Evolutionary conservation across 2,329 filamentous ascomycete species (phyloP).

Genomic region (Pseudocercospora crystallina): DNA sequence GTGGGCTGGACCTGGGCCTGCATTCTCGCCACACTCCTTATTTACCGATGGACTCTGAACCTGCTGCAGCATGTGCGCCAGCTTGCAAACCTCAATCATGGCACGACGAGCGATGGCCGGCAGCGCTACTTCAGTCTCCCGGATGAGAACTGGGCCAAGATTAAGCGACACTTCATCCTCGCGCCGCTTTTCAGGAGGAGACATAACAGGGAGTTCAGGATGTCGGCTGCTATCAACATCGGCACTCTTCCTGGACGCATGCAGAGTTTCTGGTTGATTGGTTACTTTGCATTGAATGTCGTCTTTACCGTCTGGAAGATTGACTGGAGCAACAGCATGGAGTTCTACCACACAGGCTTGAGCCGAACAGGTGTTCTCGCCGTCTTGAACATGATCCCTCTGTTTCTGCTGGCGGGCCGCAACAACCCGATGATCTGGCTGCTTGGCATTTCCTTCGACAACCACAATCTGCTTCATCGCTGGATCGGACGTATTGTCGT

Average conservation of each 20-base stretch:
- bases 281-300: slow-evolving; percentile 51
- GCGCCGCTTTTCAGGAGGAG: slow-evolving; percentile 49
- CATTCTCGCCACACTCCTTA: slow-evolving; percentile 61
- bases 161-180: slow-evolving; percentile 49
- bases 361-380: slow-evolving; percentile 70
- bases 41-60: slow-evolving; percentile 65
- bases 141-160: slow-evolving; percentile 48
- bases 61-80: slow-evolving; percentile 69
- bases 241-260: slow-evolving; percentile 51
- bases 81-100: slow-evolving; percentile 73
- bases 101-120: slow-evolving; percentile 48
- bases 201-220: slow-evolving; percentile 53
- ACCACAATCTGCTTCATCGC: slow-evolving; percentile 77
- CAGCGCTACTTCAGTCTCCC: slow-evolving; percentile 75
- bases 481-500: slow-evolving; percentile 78
- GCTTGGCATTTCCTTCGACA: slow-evolving; percentile 75
- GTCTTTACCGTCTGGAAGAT: slow-evolving; percentile 54
- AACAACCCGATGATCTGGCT: slow-evolving; percentile 76
- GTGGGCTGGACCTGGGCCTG: slow-evolving; percentile 56
- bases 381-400: slow-evolving; percentile 74
- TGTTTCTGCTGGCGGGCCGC: slow-evolving; percentile 71
- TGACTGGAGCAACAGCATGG: slow-evolving; percentile 58
- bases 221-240: slow-evolving; percentile 50
- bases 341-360: slow-evolving; percentile 68
- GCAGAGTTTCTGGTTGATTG: slow-evolving; percentile 48